Base-by-base conservation (phyloP, 2,329 filamentous ascomycete genomes). In the Teratosphaeria epicoccoides region DNA sequence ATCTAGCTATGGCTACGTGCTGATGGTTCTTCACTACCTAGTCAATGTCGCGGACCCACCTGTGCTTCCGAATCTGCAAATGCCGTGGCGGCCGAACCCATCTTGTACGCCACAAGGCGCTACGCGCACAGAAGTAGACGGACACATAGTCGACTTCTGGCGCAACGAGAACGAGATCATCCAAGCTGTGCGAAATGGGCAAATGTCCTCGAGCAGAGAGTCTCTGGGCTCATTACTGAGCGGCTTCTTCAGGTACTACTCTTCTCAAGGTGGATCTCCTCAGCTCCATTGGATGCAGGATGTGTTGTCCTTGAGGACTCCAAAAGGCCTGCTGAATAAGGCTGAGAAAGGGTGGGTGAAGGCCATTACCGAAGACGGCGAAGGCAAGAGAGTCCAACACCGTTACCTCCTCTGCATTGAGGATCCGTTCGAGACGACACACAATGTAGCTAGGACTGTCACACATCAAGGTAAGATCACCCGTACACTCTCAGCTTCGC, bases 21-120 rank as follows among this genome's bases (percentile, higher is more conserved):
- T 95, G 37, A 95, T 96, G 89, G 83, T 94, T 4, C 73, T 95
- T 14, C 90, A 96, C 68, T 95, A 91, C 63, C 78, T 95, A 24
- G 82, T 93, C 63, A 95, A 95, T 60, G 69, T 95, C 49, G 85
- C 80, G 1, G 75, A 81, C 46, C 89, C 90, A 0, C 88, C 88
- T 50, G 85, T 96, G 17, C 82, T 88, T 52, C 88, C 87, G 0
- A 95, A 96, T 62, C 76, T 96, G 2, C 88, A 94, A 64, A 70
- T 76, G 22, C 50, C 73, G 77, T 59, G 72, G 70, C 53, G 76
- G 70, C 29, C 74, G 71, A 9, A 71, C 68, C 7, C 71, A 28
- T 24, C 49, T 5, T 61, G 54, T 43, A 59, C 61, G 12, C 57
- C 57, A 20, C 57, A 54, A 9, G 60, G 61, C n/a, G 58, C 59